phyloP scores from a whole-genome alignment of 2,329 filamentous ascomycete genomes.

The Polytolypa hystricis region DNA sequence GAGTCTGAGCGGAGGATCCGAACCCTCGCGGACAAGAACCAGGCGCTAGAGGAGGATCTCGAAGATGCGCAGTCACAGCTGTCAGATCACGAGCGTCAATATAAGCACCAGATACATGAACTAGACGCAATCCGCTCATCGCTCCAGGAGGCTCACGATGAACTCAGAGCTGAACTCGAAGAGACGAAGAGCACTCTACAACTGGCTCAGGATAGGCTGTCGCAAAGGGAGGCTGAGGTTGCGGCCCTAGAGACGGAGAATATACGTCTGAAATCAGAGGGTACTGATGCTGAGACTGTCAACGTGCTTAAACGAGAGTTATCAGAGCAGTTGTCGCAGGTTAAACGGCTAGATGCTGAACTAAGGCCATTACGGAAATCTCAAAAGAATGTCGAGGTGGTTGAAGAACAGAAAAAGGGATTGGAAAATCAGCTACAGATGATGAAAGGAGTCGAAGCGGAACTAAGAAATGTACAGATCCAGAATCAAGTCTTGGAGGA shows the following conservation, averaged over 20 bases:
- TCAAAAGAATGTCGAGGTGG: constrained; percentile 79
- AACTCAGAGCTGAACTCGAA: constrained; percentile 43
- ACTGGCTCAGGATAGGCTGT: constrained; percentile 54
- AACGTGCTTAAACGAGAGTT: constrained; percentile 77
- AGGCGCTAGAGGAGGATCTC: constrained; percentile 64
- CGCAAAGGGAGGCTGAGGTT: constrained; percentile 57
- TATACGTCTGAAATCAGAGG: constrained; percentile 71
- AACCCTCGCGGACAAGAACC: constrained; percentile 56
- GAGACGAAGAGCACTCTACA: constrained; percentile 46
- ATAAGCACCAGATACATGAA: constrained; percentile 46
- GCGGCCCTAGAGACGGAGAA: constrained; percentile 74
- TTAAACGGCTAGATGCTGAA: constrained; percentile 73
- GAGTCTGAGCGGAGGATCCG: constrained; percentile 46
- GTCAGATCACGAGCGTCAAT: constrained; percentile 57
- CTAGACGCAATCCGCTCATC: constrained; percentile 50
- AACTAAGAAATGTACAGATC: constrained; percentile 67
- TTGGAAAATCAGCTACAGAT: constrained; percentile 67
- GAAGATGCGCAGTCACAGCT: constrained; percentile 71
- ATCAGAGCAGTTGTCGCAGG: constrained; percentile 84
- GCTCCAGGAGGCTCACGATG: constrained; percentile 44
- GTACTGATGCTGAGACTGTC: constrained; percentile 76
- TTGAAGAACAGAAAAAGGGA: constrained; percentile 87
- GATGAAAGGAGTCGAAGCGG: constrained; percentile 61
- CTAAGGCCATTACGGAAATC: constrained; percentile 69
- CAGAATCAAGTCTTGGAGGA: constrained; percentile 82